Percentiles rank a stretch among this genome's conserved stretches.
These are phyloP conservation scores for Pythium insidiosum DNA, from an alignment of 352 stramenopile genomes.

Conservation along the genomic window DNA sequence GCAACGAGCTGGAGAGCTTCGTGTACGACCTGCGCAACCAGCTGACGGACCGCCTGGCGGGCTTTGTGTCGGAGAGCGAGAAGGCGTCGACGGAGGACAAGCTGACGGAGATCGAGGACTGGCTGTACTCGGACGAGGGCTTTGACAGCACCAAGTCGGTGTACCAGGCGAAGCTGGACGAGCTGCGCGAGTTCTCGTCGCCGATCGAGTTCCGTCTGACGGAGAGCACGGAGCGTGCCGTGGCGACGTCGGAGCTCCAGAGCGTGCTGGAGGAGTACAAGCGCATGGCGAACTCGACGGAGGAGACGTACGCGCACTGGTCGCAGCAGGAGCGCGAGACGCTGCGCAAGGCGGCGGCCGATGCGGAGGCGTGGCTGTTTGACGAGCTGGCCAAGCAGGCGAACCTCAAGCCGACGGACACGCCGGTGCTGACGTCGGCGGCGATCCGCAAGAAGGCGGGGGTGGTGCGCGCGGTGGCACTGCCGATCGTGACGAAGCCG, in stretches of 20 bases:
- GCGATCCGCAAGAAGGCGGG: conserved; percentile 88
- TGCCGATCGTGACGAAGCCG: conserved; percentile 96
- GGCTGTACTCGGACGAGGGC: conserved; percentile 98
- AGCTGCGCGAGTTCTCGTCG: conserved; percentile 89
- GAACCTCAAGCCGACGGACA: conserved; percentile 67
- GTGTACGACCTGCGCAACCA: conserved; percentile 99
- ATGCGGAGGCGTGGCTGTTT: conserved; percentile 93
- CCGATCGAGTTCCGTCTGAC: conserved; percentile 91
- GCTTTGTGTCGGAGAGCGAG: conserved; percentile 89
- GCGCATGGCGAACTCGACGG: conserved; percentile 90
- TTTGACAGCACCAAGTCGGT: conserved; percentile 98
- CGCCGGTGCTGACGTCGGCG: conserved; percentile 89
- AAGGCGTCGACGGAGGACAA: conserved; percentile 81
- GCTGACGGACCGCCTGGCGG: conserved; percentile 71
- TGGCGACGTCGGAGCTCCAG: conserved; percentile 88
- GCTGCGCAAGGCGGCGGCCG: conserved; percentile 85
- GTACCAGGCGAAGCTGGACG: conserved; percentile 93
- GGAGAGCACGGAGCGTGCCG: conserved; percentile 87
- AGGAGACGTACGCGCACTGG: conserved; percentile 94
- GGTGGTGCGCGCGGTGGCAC: conserved; percentile 83
- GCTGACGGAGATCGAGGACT: conserved; percentile 93
- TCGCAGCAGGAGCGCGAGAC: conserved; percentile 92
- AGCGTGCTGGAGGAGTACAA: conserved; percentile 93
- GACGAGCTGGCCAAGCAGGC: conserved; percentile 94
- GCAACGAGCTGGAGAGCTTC: conserved; percentile 99